Base-by-base conservation (phyloP, 345 rosid genomes). In the Pseudoturritis turrita region DNA sequence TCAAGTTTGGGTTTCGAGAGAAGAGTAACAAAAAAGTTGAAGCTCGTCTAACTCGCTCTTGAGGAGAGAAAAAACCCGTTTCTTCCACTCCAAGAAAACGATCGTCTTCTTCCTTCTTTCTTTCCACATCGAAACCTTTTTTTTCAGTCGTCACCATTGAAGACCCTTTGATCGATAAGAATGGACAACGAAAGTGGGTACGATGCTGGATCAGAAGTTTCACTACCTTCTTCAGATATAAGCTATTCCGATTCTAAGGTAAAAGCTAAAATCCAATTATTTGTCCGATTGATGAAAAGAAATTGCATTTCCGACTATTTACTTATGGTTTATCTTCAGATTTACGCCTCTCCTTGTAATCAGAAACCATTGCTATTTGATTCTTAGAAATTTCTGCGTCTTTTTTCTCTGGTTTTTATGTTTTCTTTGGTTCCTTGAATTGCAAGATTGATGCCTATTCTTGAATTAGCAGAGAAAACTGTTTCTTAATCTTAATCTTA, bases 1-100 rank as follows among this genome's bases (percentile, higher is more conserved):
- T 28, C 62, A 47, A 43, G 44, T 18, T 67, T n/a, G 29, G 22
- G 22, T 18, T 33, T 64, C 21, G 54, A 17, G 41, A 62, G 28
- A 35, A 37, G n/a, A n/a, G 47, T 25, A 37, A 5, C 22, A 18
- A 22, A 18, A 22, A 10, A 25, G 25, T 53, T 15, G 64, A 53
- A 65, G 37, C 21, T 68, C 7, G 64, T 69, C 37, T 41, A n/a
- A n/a, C n/a, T 36, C 17, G 70, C 45, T 29, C 58, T 45, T 45
- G 0, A 14, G 31, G 36, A 31, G 13, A 23, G 35, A 23, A 15
- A 10, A 50, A 45, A 47, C 7, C 33, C 7, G 29, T 26, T 60
- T 17, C 67, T 60, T 59, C 43, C 7, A 11, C 10, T 2, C 21
- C 75, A 71, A 71, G 68, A 61, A 59, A 59, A 47, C 67, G 50